A percentile compares a stretch with the other conserved stretches of the same genome.
Conservation (phyloP, 1,139 yeast species). For the Yamadazyma dendronema region DNA sequence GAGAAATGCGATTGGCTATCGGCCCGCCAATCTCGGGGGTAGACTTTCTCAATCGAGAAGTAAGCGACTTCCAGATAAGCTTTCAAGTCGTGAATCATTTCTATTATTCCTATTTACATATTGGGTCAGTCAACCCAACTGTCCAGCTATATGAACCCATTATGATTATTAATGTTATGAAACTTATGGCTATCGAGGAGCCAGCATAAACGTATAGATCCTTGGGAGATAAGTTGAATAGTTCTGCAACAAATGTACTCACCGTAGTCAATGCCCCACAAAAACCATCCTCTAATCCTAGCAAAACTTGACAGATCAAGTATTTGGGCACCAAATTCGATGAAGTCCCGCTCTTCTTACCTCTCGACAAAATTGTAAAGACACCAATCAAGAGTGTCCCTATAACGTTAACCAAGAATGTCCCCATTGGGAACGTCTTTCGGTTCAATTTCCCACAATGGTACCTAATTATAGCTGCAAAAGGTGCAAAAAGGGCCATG, state of each 20-base stretch:
- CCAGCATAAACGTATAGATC: conserved; percentile 41
- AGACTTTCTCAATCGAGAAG: conserved; percentile 2
- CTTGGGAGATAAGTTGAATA: conserved; percentile 36
- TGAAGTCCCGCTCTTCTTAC: conserved; percentile 29
- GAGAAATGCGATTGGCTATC: conserved; percentile 1
- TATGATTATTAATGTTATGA: conserved; percentile 40
- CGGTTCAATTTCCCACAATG: conserved; percentile 47
- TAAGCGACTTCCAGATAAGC: conserved; percentile 1
- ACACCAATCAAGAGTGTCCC: conserved; percentile 62
- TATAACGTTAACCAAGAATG: conserved; percentile 62
- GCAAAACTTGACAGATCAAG: conserved; percentile 50
- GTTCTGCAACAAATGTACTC: conserved; percentile 72
- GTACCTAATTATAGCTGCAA: conserved; percentile 63
- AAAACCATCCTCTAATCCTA: conserved; percentile 65
- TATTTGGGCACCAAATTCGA: conserved; percentile 28
- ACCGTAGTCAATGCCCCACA: conserved; percentile 80
- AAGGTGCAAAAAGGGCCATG: conserved; percentile 56
- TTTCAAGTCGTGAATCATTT: background rate
- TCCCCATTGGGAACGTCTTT: conserved; percentile 64
- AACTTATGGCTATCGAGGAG: conserved; percentile 37
- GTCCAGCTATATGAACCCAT: conserved; percentile 59
- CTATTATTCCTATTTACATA: conserved; percentile 16
- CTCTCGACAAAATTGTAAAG: conserved; percentile 49
- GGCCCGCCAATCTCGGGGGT: background rate
- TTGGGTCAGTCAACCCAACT: conserved; percentile 32